Evolutionary conservation across 306 rosid species (phyloP).

Genomic region (Notholithocarpus densiflorus): DNA sequence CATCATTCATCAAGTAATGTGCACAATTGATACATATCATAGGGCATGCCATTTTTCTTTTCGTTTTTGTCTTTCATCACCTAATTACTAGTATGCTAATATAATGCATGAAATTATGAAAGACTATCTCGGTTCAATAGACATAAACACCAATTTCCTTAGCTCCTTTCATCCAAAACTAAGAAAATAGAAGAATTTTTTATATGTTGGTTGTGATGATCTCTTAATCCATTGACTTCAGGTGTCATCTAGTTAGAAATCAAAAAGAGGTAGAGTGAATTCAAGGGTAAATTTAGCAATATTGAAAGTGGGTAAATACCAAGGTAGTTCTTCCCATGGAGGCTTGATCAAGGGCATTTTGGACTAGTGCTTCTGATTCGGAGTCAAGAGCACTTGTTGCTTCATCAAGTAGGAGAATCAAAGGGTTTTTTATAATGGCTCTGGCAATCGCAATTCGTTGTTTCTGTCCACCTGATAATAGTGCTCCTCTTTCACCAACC

Average conservation of each 20-base stretch:
- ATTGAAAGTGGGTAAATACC: slow-evolving; percentile 36
- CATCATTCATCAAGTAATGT: no score
- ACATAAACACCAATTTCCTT: background rate
- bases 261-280: no score
- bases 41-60: no score
- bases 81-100: background rate
- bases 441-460: slow-evolving; percentile 93
- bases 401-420: slow-evolving; percentile 88
- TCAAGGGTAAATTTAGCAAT: background rate
- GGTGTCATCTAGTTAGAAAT: no score
- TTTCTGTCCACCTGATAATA: slow-evolving; percentile 93
- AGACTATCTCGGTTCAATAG: background rate
- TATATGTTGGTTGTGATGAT: background rate
- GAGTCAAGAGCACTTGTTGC: slow-evolving; percentile 98
- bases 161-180: background rate
- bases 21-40: no score
- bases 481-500: slow-evolving; percentile 91
- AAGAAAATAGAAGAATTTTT: background rate
- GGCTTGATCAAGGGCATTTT: slow-evolving; percentile 94
- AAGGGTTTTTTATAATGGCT: slow-evolving; percentile 88
- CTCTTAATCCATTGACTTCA: no score
- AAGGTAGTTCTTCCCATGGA: slow-evolving; percentile 94
- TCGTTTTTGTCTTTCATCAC: no score
- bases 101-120: background rate
- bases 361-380: slow-evolving; percentile 84